Evolutionary conservation across 2,329 filamentous ascomycete genomes (phyloP), one percentile per base, ranked within the genome.

Genomic region (Simplicillium aogashimaense): DNA sequence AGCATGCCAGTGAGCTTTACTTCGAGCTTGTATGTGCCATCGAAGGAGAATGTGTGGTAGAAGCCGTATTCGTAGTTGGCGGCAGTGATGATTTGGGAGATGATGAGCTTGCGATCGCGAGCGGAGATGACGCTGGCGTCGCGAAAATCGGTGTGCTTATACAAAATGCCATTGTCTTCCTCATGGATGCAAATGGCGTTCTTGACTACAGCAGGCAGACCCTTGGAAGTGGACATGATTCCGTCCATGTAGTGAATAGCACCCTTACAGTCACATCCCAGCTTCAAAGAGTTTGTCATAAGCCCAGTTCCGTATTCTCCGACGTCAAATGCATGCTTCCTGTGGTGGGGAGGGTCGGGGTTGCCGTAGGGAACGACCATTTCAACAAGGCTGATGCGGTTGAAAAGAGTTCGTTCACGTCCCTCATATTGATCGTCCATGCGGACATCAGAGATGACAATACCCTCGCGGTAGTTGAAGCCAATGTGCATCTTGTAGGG

Each of bases 341-440:
- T 67, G 30, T 78, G 76, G 54, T 76, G 82, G 0, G 79, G 79
- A 3, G 66, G 59, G 3, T 80, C 70, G 5, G 74, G 75, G 47
- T 83, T 78, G 3, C 68, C 78, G 47, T 85, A 86, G 1, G 78
- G 78, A 0, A 83, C 78, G 4, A 76, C 73, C 83, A 86, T 86
- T 54, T 86, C 83, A 43, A 74, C 74, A 36, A 86, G 65, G 15
- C 73, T 76, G 40, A 86, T 60, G 3, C 82, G 71, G 59, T 86
- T 81, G 57, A 86, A 74, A 28, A 86, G 64, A 32, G 72, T 77
- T 37, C 79, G 69, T 50, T 60, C 55, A 13, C 55, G 57, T 17
- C 52, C 47, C 44, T 60, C 55, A 15, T 58, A 52, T 3, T 55
- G 54, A 29, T 74, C 76, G 51, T 81, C 76, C 50, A 82, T 84